Evolutionary conservation across 805 yeast genomes (phyloP).

Genomic region (Blastobotrys peoriensis): DNA sequence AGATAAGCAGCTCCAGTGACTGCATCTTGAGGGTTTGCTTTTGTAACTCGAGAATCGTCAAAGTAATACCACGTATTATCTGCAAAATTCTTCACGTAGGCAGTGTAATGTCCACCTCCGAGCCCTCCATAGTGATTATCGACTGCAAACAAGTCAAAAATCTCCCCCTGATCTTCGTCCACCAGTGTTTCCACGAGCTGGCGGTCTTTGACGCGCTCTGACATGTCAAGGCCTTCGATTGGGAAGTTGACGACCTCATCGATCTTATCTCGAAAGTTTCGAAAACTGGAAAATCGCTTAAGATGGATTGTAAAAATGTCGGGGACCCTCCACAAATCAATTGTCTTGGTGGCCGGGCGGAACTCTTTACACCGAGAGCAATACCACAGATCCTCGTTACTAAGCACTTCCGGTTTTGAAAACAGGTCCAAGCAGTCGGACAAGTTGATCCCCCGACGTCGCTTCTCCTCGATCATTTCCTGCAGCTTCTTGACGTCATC

Average conservation of each 20-base stretch:
- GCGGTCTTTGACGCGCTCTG: slow-evolving; percentile 44
- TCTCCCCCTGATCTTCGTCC: slow-evolving; percentile 23
- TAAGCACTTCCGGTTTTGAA: slow-evolving; percentile 74
- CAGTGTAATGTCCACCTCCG: slow-evolving; percentile 97
- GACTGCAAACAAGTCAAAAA: slow-evolving; percentile 85
- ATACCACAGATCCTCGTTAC: slow-evolving; percentile 89
- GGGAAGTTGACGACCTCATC: slow-evolving; percentile 84
- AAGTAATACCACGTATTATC: slow-evolving; percentile 83
- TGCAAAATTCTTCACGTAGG: slow-evolving; percentile 72
- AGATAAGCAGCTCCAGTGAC: slow-evolving; percentile 76
- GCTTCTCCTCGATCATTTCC: slow-evolving; percentile 21
- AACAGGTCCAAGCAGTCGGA: slow-evolving; percentile 72
- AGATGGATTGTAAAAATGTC: slow-evolving; percentile 85
- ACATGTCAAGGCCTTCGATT: slow-evolving; percentile 69
- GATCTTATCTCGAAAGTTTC: slow-evolving; percentile 84
- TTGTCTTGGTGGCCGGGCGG: slow-evolving; percentile 82
- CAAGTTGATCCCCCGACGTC: slow-evolving; percentile 42
- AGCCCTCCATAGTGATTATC: slow-evolving; percentile 95
- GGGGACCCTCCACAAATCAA: slow-evolving; percentile 91
- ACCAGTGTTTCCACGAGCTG: slow-evolving; percentile 14
- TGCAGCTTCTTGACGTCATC: slow-evolving; percentile 15
- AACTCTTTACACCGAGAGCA: slow-evolving; percentile 88
- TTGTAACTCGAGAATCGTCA: slow-evolving; percentile 74
- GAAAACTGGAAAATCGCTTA: slow-evolving; percentile 80
- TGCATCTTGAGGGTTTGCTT: slow-evolving; percentile 52